These are phyloP conservation scores for Mallotus repandus DNA, from an alignment of 441 rosid species.

Conservation along the genomic window DNA sequence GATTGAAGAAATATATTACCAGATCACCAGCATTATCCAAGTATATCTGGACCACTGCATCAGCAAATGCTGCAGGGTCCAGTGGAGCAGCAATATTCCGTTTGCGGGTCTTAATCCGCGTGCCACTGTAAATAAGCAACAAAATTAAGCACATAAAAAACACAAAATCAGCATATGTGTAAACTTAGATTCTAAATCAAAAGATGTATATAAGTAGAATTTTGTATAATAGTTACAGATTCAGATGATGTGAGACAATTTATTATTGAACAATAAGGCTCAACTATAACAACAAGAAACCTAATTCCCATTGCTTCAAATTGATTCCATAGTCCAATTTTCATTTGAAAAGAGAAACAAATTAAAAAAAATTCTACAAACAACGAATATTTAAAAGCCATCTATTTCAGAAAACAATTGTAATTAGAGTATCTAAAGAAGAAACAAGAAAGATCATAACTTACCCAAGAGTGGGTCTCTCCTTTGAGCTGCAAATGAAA, in stretches of 20 bases:
- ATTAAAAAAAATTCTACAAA: neutral
- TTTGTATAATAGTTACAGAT: too few species aligned
- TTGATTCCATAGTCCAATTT: neutral
- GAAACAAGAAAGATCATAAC: conserved; percentile 4
- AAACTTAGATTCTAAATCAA: too few species aligned
- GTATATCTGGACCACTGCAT: conserved; percentile 99
- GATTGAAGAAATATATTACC: conserved; percentile 40
- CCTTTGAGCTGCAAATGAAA: conserved; percentile 85
- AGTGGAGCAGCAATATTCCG: conserved; percentile 98
- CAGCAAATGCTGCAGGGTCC: conserved; percentile 99
- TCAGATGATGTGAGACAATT: neutral
- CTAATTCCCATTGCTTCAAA: too few species aligned
- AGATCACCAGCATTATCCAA: conserved; percentile 99
- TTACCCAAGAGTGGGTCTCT: conserved; percentile 99
- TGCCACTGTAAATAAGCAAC: conserved; percentile 56
- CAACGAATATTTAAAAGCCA: neutral
- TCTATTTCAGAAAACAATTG: too few species aligned
- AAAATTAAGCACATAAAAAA: neutral
- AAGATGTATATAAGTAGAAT: too few species aligned
- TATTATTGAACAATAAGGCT: too few species aligned
- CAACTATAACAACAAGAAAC: too few species aligned
- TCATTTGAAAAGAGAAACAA: neutral
- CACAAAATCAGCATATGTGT: neutral
- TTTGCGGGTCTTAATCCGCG: conserved; percentile 99
- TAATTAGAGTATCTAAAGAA: too few species aligned